Evolutionary conservation across 2,329 filamentous ascomycete species (phyloP).

Genomic region (Diaporthe citriasiana): DNA sequence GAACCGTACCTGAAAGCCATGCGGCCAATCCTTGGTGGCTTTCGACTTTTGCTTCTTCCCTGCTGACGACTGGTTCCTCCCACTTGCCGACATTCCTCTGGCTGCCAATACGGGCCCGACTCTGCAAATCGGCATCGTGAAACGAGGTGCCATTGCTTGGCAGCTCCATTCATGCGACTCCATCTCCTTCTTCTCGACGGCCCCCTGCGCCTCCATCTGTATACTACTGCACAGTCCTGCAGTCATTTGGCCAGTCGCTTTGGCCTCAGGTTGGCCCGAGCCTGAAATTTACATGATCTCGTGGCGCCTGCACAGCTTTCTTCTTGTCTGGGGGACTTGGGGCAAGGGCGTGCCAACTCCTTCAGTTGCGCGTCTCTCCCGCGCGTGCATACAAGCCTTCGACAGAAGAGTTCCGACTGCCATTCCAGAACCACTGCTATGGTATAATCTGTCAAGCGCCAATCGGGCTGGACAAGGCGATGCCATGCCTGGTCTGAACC

Average conservation of each 20-base stretch:
- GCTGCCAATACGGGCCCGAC: slow-evolving; percentile 23
- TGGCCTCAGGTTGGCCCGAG: neutral
- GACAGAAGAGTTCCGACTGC: neutral
- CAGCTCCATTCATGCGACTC: slow-evolving; percentile 21
- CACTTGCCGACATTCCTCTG: slow-evolving; percentile 2
- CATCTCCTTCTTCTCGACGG: neutral
- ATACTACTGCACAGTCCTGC: neutral
- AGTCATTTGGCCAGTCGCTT: neutral
- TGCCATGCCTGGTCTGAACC: slow-evolving; percentile 4
- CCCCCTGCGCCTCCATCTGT: neutral
- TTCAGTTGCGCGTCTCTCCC: neutral
- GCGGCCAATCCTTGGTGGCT: neutral
- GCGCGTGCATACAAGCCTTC: neutral
- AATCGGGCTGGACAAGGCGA: slow-evolving; percentile 16
- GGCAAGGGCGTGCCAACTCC: neutral
- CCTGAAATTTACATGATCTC: neutral
- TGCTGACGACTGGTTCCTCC: slow-evolving; percentile 15
- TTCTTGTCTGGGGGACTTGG: neutral
- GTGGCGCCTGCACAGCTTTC: neutral
- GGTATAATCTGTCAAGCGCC: neutral
- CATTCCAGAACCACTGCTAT: neutral
- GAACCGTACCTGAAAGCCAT: no score
- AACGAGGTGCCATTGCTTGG: slow-evolving; percentile 23
- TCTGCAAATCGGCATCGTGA: slow-evolving; percentile 23
- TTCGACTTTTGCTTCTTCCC: neutral